Evolutionary conservation across 768 basidiomycete genomes (phyloP), one percentile per base, ranked within the genome.

Genomic region (Termitomyces sp.): DNA sequence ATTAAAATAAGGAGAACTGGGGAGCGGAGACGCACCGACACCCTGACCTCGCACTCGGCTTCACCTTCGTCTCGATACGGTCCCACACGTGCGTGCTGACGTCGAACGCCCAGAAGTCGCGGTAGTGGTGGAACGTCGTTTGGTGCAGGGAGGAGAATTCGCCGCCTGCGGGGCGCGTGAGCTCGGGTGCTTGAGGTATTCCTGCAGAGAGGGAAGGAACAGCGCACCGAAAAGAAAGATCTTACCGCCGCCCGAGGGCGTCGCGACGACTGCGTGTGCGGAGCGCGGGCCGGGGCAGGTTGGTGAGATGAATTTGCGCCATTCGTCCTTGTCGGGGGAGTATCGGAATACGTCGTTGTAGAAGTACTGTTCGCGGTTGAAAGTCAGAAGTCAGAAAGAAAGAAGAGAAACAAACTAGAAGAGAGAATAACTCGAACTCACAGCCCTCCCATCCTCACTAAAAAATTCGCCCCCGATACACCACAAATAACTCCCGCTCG

Each of bases 291-390:
- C 91, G 0, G 95, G 95, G 63, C 89, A 91, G 0, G 87, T 92
- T 13, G 85, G 87, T 0, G 90, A 92, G 27, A 93, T 78, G 61
- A 92, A 95, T 64, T 84, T 85, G 10, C 89, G 81, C 94, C 94
- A 96, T 77, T 96, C 94, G 65, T 95, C 86, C 85, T 22, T 93
- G 37, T 92, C 91, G 0, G 93, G 90, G 0, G 87, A 81, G 70
- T 95, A 95, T 22, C 94, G 79, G 70, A 88, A 95, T 0, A 93
- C 85, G 64, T 95, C 93, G 63, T 88, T 90, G 72, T 93, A 94
- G 71, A 93, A 92, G 68, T 92, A 83, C 89, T 91, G n/a, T n/a
- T n/a, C n/a, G n/a, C n/a, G n/a, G n/a, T n/a, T n/a, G n/a, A n/a
- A n/a, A n/a, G n/a, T n/a, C n/a, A n/a, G n/a, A n/a, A n/a, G n/a